phyloP scores from a whole-genome alignment of 495 filamentous ascomycete species.

The Penicillium canescens region DNA sequence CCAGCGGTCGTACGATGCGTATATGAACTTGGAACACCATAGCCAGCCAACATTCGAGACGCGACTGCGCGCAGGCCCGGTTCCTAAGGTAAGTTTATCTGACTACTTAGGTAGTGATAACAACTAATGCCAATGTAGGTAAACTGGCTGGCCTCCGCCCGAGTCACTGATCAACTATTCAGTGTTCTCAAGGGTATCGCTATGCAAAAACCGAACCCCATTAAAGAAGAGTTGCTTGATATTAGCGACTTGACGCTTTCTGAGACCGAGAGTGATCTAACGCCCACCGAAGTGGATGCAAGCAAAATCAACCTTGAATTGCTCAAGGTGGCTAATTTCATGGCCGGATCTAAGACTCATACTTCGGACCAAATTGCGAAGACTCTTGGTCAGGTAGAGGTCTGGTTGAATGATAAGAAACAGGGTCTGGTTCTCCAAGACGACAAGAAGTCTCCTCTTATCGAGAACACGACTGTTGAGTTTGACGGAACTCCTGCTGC shows the following conservation, averaged over 20 bases:
- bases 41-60: conserved; percentile 42
- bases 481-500: conserved; percentile 29
- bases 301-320: conserved; percentile 33
- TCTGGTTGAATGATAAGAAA: conserved; percentile 33
- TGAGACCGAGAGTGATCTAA: conserved; percentile 32
- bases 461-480: conserved; percentile 26
- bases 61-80: conserved; percentile 38
- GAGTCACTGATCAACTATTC: conserved; percentile 39
- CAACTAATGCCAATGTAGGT: conserved; percentile 23
- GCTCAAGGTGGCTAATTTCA: conserved; percentile 33
- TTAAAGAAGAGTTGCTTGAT: conserved; percentile 27
- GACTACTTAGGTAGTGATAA: background rate
- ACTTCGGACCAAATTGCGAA: conserved; percentile 32
- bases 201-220: conserved; percentile 33
- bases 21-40: conserved; percentile 47
- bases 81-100: conserved; percentile 36
- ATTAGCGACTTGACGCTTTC: conserved; percentile 26
- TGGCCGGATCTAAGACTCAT: conserved; percentile 38
- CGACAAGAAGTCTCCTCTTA: conserved; percentile 19
- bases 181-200: conserved; percentile 32
- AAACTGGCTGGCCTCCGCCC: conserved; percentile 39
- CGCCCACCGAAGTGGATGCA: conserved; percentile 33
- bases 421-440: conserved; percentile 24
- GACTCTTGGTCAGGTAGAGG: conserved; percentile 33
- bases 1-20: conserved; percentile 38